These are phyloP conservation scores for Picea glauca DNA, from an alignment of 75 land plant species.

Conservation along the genomic window DNA sequence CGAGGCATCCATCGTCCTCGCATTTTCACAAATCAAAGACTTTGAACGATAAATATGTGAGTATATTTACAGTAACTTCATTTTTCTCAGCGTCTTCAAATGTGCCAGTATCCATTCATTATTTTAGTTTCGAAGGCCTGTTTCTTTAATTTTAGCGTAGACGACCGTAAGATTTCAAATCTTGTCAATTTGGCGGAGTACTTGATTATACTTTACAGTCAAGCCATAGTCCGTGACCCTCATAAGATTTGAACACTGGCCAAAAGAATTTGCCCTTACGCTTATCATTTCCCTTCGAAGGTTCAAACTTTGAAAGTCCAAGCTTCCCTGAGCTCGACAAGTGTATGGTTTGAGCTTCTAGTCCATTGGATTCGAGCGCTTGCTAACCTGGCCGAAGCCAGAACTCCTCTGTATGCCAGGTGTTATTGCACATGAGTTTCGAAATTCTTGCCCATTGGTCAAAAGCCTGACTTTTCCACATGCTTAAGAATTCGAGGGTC, in stretches of 20 bases:
- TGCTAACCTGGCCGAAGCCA: too few relatives aligned
- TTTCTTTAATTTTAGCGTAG: neutral
- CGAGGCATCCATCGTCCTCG: slow-evolving; percentile 53
- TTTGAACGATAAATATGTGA: slow-evolving; percentile 87
- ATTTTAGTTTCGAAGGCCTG: neutral
- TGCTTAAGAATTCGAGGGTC: too few relatives aligned
- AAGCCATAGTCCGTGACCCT: neutral
- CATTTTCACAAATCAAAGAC: slow-evolving; percentile 85
- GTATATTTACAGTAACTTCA: neutral
- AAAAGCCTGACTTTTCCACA: too few relatives aligned
- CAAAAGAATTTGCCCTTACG: too few relatives aligned
- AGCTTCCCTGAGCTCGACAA: too few relatives aligned
- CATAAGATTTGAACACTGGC: neutral
- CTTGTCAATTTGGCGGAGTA: neutral
- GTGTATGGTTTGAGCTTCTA: too few relatives aligned
- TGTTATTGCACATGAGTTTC: too few relatives aligned
- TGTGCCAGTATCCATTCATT: neutral
- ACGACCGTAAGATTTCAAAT: neutral
- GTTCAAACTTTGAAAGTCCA: too few relatives aligned
- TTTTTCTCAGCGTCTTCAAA: neutral
- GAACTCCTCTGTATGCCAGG: too few relatives aligned
- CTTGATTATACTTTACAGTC: neutral
- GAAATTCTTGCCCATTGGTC: too few relatives aligned
- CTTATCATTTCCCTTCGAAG: too few relatives aligned
- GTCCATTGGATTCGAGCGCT: too few relatives aligned